A percentile compares a stretch with the other conserved stretches of the same genome.
Evolutionary conservation across 2,329 filamentous ascomycete genomes (phyloP).

Genomic region (Epichloe gansuensis): DNA sequence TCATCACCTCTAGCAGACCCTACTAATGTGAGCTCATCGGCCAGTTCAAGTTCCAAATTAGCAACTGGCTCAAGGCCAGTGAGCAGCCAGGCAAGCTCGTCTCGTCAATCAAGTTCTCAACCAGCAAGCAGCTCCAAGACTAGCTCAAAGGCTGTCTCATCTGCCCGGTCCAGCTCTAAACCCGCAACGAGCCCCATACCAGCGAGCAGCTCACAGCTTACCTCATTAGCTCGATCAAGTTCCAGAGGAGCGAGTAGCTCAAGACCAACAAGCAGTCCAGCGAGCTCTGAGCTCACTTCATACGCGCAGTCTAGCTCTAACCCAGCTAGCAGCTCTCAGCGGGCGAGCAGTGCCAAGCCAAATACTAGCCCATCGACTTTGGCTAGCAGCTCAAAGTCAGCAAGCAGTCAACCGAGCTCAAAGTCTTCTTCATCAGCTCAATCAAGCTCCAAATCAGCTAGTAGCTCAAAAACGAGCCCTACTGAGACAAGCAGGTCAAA

Average conservation of each 20-base stretch:
- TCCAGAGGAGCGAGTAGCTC: not conserved
- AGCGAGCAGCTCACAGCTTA: too few species aligned
- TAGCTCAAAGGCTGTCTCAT: not conserved
- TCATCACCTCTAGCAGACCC: too few species aligned
- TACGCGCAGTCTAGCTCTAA: not conserved
- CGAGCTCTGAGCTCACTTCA: not conserved
- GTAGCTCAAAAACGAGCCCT: not conserved
- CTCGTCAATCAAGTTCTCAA: too few species aligned
- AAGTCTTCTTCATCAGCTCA: not conserved
- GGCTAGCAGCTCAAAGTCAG: not conserved
- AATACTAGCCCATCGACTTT: too few species aligned
- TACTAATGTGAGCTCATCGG: too few species aligned
- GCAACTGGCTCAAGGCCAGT: too few species aligned
- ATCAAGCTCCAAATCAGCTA: not conserved
- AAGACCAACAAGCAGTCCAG: not conserved
- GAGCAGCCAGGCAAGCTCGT: too few species aligned
- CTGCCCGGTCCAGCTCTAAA: not conserved
- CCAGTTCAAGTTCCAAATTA: too few species aligned
- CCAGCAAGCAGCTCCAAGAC: too few species aligned
- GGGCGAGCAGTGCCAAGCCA: too few species aligned
- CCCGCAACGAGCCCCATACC: too few species aligned
- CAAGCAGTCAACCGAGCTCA: not conserved
- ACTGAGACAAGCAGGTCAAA: not conserved
- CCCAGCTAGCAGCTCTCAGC: not conserved
- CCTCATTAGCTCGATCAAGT: too few species aligned